Evolutionary conservation across 257 asterid species (phyloP).

Genomic region (Lycium barbarum): DNA sequence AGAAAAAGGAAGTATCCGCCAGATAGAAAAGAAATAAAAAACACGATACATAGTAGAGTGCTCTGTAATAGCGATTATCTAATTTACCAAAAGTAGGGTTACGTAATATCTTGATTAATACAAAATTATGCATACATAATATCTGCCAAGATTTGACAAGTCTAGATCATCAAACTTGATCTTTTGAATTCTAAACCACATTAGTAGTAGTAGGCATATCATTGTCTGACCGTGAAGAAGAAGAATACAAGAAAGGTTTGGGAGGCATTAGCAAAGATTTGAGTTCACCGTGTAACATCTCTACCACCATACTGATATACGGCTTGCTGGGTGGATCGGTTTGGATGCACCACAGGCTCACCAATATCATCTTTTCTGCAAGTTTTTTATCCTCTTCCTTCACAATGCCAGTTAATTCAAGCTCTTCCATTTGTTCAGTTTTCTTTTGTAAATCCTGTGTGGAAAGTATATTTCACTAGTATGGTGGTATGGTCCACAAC

Average conservation of each 20-base stretch:
- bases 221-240: neutral
- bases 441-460: slow-evolving; percentile 36
- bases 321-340: slow-evolving; percentile 36
- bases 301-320: slow-evolving; percentile 38
- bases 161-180: no score
- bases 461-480: slow-evolving; percentile 43
- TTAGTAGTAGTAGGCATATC: no score
- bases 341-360: slow-evolving; percentile 47
- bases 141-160: no score
- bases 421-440: slow-evolving; percentile 16
- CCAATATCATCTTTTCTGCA: neutral
- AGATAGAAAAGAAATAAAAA: no score
- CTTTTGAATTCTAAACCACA: no score
- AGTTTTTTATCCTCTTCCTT: slow-evolving; percentile 26
- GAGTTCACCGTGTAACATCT: slow-evolving; percentile 41
- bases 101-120: no score
- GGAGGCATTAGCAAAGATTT: slow-evolving; percentile 38
- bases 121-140: no score
- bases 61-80: no score
- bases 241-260: slow-evolving; percentile 33
- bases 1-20: no score
- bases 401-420: neutral
- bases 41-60: no score
- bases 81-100: no score
- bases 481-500: neutral